Base-by-base conservation (phyloP, 163 green algal species). In the Scenedesmus sp. region DNA sequence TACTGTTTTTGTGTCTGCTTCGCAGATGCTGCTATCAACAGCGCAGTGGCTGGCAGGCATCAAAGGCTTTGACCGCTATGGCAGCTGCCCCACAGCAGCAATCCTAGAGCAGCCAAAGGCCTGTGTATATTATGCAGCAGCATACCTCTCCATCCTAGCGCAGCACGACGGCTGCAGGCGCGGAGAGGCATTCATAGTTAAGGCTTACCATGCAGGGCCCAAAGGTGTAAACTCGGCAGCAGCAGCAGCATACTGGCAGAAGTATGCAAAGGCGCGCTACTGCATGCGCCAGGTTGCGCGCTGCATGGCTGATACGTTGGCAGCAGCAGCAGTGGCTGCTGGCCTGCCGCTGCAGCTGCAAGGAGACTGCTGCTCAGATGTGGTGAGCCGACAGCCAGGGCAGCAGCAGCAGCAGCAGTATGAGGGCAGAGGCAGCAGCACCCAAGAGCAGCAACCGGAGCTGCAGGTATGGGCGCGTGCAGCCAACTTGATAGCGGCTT, bases 1-100 rank as follows among this genome's bases (percentile, higher is more conserved):
- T 76, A 34, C 18, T 46, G 34, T 46, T 46, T 46, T 46, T 46
- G 34, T 46, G 64, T 34, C 57, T 87, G 88, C 34, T 46, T 46
- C 34, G 34, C 88, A 92, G 88, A 52, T 88, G 64, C 88, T 84
- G 64, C 88, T 88, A 23, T 92, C 88, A 0, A 92, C 88, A 26
- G 88, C 88, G n/a, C 81, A 83, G 66, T 92, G 88, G 88, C 81
- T 92, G 6, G 81, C 88, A n/a, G 55, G 64, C 64, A 84, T 2
- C 9, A 23, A 88, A 18, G 88, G 88, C 81, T 92, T 89, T 62
- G 54, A 84, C 66, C 64, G 59, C 5, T 89, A 88, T 55, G 88
- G 88, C 81, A 92, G 4, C 18, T 52, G 52, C 52, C 88, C 88
- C 23, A 64, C 57, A 54, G 82, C 64, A 12, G 20, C 20, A 46